Base-by-base conservation (phyloP, 805 yeast genomes). In the Helenozyma rhizophorensis region DNA sequence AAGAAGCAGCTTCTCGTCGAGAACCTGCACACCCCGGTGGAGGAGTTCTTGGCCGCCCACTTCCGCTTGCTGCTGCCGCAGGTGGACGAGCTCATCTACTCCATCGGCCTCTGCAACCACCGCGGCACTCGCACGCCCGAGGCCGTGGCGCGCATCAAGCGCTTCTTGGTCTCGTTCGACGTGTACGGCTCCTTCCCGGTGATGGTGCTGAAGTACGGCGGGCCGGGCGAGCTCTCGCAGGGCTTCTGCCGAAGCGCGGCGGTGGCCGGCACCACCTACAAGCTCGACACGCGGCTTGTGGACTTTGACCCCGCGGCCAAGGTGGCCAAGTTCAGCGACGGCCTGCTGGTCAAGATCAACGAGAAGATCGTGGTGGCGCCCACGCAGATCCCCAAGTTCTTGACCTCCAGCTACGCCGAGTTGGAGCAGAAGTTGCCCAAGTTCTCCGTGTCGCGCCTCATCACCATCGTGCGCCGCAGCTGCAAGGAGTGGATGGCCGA, bases 211-310 rank as follows among this genome's bases (percentile, higher is more conserved):
- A 90, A 87, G 66, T 90, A 80, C 61, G 98, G 97, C 36, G 94
- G 96, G 2, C 89, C 95, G 0, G 96, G 97, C 33, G 98, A 90
- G 60, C 67, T 90, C 17, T 80, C 95, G 11, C 98, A 90, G 63
- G 98, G 97, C 2, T 90, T 93, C 59, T 90, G 97, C 62, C 74
- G 98, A 48, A 83, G 95, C 37, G 97, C 97, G 3, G 98, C 98
- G 10, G 97, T 90, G 42, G 97, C 93, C 13, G 97, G 97, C 34
- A 83, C 97, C 34, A 86, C 94, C 21, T 90, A 93, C 62, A 87
- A 88, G 57, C 68, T 90, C 35, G 78, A 81, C 52, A 81, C 93
- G 11, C 63, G 70, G 24, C 59, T 90, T 32, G 62, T 62, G 4
- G 74, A 76, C 23, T 87, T 67, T 60, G 90, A 90, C 54, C 76